Evolutionary conservation across 345 rosid genomes (phyloP).

Genomic region (Moricandia moricandioides): DNA sequence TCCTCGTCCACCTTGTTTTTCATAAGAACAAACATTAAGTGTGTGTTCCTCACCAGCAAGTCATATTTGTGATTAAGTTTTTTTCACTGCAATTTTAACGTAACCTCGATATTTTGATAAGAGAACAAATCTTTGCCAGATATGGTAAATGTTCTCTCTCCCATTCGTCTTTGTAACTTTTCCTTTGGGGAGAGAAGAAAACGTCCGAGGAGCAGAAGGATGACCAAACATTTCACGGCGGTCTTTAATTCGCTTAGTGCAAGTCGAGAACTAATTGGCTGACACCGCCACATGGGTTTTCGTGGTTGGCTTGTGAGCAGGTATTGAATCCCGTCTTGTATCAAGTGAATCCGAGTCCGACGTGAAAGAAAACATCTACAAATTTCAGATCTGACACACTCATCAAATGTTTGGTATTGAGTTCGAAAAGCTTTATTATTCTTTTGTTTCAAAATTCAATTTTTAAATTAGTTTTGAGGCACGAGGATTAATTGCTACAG

Average conservation of each 20-base stretch:
- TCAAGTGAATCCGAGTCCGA: slow-evolving; percentile 96
- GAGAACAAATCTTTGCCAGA: slow-evolving; percentile 20
- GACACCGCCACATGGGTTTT: slow-evolving; percentile 24
- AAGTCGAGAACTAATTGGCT: slow-evolving; percentile 88
- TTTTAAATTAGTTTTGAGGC: not conserved
- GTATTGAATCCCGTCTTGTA: slow-evolving; percentile 88
- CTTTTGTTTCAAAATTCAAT: not conserved
- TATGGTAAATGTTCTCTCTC: slow-evolving; percentile 8
- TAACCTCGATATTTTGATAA: not conserved
- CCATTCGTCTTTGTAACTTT: not conserved
- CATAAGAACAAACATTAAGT: no score
- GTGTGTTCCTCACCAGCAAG: no score
- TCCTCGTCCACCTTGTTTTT: no score
- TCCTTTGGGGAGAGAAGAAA: not conserved
- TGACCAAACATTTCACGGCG: slow-evolving; percentile 47
- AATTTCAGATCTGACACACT: slow-evolving; percentile 44
- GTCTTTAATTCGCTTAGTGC: slow-evolving; percentile 98
- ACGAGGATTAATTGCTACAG: not conserved
- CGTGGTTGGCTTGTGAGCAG: slow-evolving; percentile 31
- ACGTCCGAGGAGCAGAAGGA: not conserved
- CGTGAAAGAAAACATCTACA: slow-evolving; percentile 39
- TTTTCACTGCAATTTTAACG: no score
- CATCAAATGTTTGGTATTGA: not conserved
- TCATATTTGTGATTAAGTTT: no score
- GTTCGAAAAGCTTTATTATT: no score